Base-by-base conservation (phyloP, 2,329 filamentous ascomycete genomes). In the Zymoseptoria brevis region DNA sequence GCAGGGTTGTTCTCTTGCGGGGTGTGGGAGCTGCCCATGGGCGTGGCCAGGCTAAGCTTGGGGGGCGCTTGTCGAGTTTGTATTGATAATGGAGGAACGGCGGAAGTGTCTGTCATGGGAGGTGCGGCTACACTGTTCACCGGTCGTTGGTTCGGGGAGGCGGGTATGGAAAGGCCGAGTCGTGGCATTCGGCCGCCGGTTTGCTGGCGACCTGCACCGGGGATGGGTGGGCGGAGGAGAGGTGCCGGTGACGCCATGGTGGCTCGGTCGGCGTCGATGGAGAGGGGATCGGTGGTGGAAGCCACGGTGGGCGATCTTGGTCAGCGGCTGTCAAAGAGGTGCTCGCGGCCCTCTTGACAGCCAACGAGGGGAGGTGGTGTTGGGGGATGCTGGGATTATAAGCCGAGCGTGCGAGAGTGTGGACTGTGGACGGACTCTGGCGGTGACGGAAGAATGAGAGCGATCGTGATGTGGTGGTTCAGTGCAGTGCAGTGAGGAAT, bases 141-240 rank as follows among this genome's bases (percentile, higher is more conserved):
- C 1, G 92, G 86, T 74, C 92, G 90, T 62, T 81, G 87, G 75
- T 85, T 93, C 54, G 90, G 89, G 41, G 90, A 96, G 0, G 89
- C 86, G 45, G 93, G 93, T 60, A 97, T 97, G 52, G 92, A 89
- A 58, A 97, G 83, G 51, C 91, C 93, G 60, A 97, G 82, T 68
- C 88, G 86, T 26, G 90, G 90, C 56, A 87, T 74, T 53, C 60
- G 69, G 26, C 55, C 61, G 24, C 60, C 68, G 48, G 65, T 64
- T 53, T 68, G 64, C 55, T 67, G 74, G 53, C 74, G 81, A 67
- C 85, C 82, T 65, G 79, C 80, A 64, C 89, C 89, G 48, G 88
- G 88, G 58, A 95, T 86, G 62, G 90, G 90, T 57, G 90, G 89
- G 62, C 90, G 87, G 58, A 96, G 86, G 60, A 95, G 83, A 61